A percentile compares a stretch with the other conserved stretches of the same genome.
These are phyloP conservation scores for Penicillium maclennaniae DNA, from an alignment of 495 filamentous ascomycete species.

Conservation along the genomic window DNA sequence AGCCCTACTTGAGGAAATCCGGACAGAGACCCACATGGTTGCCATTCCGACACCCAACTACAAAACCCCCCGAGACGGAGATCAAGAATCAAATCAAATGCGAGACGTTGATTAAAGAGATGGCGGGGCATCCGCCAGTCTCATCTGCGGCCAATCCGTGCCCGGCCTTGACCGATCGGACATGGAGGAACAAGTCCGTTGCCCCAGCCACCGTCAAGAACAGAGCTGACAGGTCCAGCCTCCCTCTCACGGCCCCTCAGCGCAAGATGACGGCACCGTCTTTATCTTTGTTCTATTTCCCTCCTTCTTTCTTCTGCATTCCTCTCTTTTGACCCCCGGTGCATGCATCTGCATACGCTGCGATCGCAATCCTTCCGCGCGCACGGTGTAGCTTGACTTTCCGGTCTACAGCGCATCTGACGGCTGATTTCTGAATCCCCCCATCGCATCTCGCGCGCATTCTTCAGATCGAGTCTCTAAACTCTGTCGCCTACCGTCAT, in stretches of 20 bases:
- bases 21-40: slow-evolving; percentile 1
- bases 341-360: slow-evolving; percentile 9
- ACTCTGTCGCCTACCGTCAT: slow-evolving; percentile 26
- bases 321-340: not conserved
- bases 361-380: slow-evolving; percentile 7
- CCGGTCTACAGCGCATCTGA: not conserved
- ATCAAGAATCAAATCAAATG: slow-evolving; percentile 13
- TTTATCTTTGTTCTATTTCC: slow-evolving; percentile 4
- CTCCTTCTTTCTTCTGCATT: slow-evolving; percentile 3
- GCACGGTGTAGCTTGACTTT: not conserved
- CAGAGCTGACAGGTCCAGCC: slow-evolving; percentile 26
- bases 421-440: not conserved
- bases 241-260: slow-evolving; percentile 9
- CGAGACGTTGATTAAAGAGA: slow-evolving; percentile 22
- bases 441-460: slow-evolving; percentile 13
- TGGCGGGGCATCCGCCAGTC: slow-evolving; percentile 2
- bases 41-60: slow-evolving; percentile 15
- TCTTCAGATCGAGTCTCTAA: slow-evolving; percentile 11
- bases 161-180: not conserved
- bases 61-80: not conserved
- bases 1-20: no score
- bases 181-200: not conserved
- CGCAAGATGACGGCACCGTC: slow-evolving; percentile 17
- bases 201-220: slow-evolving; percentile 20
- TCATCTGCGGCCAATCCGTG: not conserved